These are phyloP conservation scores for Botrytis elliptica DNA, from an alignment of 2,329 filamentous ascomycete species.

Conservation along the genomic window DNA sequence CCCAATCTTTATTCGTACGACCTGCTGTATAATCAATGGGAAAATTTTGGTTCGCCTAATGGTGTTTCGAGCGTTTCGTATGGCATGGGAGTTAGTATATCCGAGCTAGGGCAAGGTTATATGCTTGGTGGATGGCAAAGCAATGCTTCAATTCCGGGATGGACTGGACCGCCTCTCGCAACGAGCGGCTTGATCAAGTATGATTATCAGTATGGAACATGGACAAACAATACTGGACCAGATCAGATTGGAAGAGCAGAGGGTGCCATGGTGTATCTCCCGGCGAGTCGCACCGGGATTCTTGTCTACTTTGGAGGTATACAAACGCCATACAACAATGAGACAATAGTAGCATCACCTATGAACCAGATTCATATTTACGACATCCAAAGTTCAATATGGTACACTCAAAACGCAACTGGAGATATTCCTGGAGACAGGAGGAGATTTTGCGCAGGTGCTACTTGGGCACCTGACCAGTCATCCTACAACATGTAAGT, in stretches of 20 bases:
- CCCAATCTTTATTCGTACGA: conserved; percentile 59
- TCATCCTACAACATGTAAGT: conserved; percentile 65
- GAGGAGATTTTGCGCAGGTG: conserved; percentile 60
- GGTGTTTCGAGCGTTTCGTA: conserved; percentile 51
- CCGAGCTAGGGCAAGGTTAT: conserved; percentile 55
- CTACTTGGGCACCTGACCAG: conserved; percentile 56
- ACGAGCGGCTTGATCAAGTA: conserved; percentile 56
- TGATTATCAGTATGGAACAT: conserved; percentile 52
- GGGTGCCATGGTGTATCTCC: conserved; percentile 59
- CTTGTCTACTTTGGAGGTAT: conserved; percentile 63
- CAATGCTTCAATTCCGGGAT: conserved; percentile 51
- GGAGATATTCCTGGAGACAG: conserved; percentile 53
- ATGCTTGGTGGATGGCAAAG: conserved; percentile 64
- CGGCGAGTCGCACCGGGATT: conserved; percentile 58
- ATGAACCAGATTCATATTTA: conserved; percentile 57
- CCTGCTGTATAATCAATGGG: conserved; percentile 55
- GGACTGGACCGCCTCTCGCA: conserved; percentile 49
- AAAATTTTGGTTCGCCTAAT: conserved; percentile 44
- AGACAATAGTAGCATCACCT: conserved; percentile 45
- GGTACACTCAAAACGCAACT: conserved; percentile 58
- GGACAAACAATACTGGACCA: conserved; percentile 54
- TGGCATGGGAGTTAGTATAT: conserved; percentile 56
- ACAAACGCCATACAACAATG: conserved; percentile 47
- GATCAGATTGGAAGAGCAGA: conserved; percentile 56
- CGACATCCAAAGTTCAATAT: conserved; percentile 58